phyloP scores from a whole-genome alignment of 345 rosid species.

The Eucalyptus sp. region DNA sequence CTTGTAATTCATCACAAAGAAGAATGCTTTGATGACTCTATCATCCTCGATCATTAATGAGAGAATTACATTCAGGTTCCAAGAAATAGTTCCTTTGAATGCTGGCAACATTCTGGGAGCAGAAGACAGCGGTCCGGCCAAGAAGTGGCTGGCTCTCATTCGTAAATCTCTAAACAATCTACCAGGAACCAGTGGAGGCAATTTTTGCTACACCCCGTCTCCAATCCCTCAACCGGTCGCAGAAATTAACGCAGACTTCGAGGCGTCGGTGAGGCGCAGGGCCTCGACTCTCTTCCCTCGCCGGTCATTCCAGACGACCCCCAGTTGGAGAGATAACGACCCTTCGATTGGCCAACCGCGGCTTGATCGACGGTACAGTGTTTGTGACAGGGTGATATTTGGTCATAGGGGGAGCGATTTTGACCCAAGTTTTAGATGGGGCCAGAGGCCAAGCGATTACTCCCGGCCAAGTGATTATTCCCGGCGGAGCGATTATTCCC shows the following conservation, averaged over 20 bases:
- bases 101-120: constrained; percentile 96
- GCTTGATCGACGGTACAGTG: constrained; percentile 79
- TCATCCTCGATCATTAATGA: neutral
- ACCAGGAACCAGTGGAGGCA: constrained; percentile 79
- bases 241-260: constrained; percentile 91
- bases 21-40: neutral
- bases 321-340: constrained; percentile 84
- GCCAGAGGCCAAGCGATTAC: constrained; percentile 30
- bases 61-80: constrained; percentile 42
- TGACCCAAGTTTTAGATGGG: neutral
- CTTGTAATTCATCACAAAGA: neutral
- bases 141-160: constrained; percentile 83
- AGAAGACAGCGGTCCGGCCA: constrained; percentile 98
- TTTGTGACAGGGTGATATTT: constrained; percentile 82
- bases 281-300: constrained; percentile 78
- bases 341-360: constrained; percentile 52
- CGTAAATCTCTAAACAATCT: constrained; percentile 76
- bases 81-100: constrained; percentile 97
- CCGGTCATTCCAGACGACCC: constrained; percentile 82
- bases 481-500: constrained; percentile 29
- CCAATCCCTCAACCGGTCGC: constrained; percentile 89
- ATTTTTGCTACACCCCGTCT: constrained; percentile 64
- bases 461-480: constrained; percentile 47
- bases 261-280: constrained; percentile 83
- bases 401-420: constrained; percentile 73